These are phyloP conservation scores for Pythium dissimile DNA, from an alignment of 352 stramenopile genomes.

Conservation along the genomic window DNA sequence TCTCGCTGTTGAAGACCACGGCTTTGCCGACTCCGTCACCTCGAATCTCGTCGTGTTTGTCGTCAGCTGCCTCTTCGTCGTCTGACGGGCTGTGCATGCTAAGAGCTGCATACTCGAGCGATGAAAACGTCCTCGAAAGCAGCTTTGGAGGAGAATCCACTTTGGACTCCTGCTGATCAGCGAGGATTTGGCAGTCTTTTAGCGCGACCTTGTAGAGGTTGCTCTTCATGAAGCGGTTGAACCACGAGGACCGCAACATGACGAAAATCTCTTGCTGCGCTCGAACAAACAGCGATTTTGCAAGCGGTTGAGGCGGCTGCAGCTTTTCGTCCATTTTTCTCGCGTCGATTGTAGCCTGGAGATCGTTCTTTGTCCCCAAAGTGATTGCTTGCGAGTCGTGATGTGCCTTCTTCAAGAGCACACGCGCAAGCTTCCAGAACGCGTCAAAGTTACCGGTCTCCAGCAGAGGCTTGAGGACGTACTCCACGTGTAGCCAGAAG, in stretches of 20 bases:
- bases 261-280: slow-evolving; percentile 82
- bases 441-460: slow-evolving; percentile 39
- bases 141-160: slow-evolving; percentile 68
- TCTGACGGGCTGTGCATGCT: slow-evolving; percentile 1
- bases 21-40: background rate
- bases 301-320: slow-evolving; percentile 35
- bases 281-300: slow-evolving; percentile 47
- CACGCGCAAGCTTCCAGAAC: slow-evolving; percentile 67
- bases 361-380: slow-evolving; percentile 65
- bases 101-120: slow-evolving; percentile 26
- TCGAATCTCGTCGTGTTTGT: slow-evolving; percentile 24
- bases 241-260: slow-evolving; percentile 79
- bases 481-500: slow-evolving; percentile 87
- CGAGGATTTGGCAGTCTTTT: slow-evolving; percentile 65
- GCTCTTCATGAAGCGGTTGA: slow-evolving; percentile 82
- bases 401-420: slow-evolving; percentile 70
- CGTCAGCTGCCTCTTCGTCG: slow-evolving; percentile 15
- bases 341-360: slow-evolving; percentile 46
- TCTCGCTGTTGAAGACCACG: background rate
- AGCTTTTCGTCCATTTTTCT: slow-evolving; percentile 41
- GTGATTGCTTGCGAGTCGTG: slow-evolving; percentile 79
- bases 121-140: slow-evolving; percentile 57
- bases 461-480: slow-evolving; percentile 73
- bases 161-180: slow-evolving; percentile 54
- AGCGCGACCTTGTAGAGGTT: slow-evolving; percentile 78